Percentiles rank a stretch among this genome's conserved stretches.
Conservation (phyloP, 2,329 filamentous ascomycete genomes). For the Endoconidiophora polonica region DNA sequence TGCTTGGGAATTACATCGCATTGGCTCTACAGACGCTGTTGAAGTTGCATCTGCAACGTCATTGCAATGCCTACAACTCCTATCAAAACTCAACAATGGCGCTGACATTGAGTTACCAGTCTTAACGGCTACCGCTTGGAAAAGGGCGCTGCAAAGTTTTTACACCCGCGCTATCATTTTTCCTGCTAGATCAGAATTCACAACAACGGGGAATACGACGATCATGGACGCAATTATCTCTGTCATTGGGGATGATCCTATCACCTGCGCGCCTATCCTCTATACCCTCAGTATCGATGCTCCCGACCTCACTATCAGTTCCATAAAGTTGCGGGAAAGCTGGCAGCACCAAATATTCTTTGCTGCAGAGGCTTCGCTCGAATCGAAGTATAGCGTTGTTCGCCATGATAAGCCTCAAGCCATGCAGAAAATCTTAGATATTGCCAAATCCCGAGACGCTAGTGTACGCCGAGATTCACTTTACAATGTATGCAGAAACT, state of each 20-base stretch:
- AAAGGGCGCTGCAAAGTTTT: slow-evolving; percentile 29
- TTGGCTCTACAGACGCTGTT: slow-evolving; percentile 28
- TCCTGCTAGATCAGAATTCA: slow-evolving; percentile 31
- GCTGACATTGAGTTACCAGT: slow-evolving; percentile 3
- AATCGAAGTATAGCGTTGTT: slow-evolving; percentile 11
- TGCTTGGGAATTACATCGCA: slow-evolving; percentile 39
- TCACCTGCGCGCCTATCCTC: slow-evolving; percentile 26
- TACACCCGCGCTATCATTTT: slow-evolving; percentile 34
- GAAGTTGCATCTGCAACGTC: slow-evolving; percentile 34
- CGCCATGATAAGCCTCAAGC: slow-evolving; percentile 15
- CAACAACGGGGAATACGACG: slow-evolving; percentile 26
- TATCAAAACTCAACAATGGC: slow-evolving; percentile 15
- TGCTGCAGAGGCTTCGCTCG: slow-evolving; percentile 18
- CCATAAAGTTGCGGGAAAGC: slow-evolving; percentile 20
- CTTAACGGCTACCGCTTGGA: slow-evolving; percentile 23
- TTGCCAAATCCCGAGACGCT: slow-evolving; percentile 19
- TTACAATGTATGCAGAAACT: slow-evolving; percentile 26
- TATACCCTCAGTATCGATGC: slow-evolving; percentile 26
- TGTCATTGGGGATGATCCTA: slow-evolving; percentile 21
- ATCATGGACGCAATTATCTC: slow-evolving; percentile 26
- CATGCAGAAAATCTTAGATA: slow-evolving; percentile 19
- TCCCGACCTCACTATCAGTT: slow-evolving; percentile 10
- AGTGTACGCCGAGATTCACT: slow-evolving; percentile 25
- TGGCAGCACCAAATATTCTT: slow-evolving; percentile 26
- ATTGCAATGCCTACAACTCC: slow-evolving; percentile 19